Base-by-base conservation (phyloP, 1,284 basidiomycete species). In the Pseudozyma sp. region DNA sequence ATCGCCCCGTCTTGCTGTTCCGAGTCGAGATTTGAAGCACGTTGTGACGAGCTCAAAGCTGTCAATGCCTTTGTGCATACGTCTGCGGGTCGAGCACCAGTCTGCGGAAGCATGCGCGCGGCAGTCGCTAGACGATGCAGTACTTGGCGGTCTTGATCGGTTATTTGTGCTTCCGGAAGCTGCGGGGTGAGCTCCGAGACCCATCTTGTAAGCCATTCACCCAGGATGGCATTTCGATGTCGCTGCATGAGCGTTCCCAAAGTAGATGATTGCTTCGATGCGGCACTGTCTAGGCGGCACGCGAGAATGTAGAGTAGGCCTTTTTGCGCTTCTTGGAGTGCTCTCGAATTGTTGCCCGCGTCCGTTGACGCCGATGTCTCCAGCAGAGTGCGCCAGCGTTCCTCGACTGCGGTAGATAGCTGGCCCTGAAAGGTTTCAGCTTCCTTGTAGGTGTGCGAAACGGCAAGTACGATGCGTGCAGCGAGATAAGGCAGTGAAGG, bases 291-390 rank as follows among this genome's bases (percentile, higher is more conserved):
- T 31, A 70, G 21, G 7, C 68, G 58, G 18, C 40, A 54, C 11
- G 58, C 51, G 9, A 70, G 45, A 7, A 70, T 51, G 42, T 54
- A 70, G n/a, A 70, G 62, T 5, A 70, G 47, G 19, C 43, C 43
- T 16, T 43, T 39, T 44, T 64, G 60, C 2, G 36, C n/a, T 18
- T 36, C 11, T 18, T 47, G 43, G 1, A 18, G 3, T 2, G 40
- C 16, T 1, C 16, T 53, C n/a, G 16, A 9, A 10, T 34, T 2
- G 42, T 14, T 5, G 18, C 3, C 12, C 19, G 5, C 52, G 35
- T 48, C 31, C 14, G 19, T 25, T 8, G 3, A 13, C 21, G 16
- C 21, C 3, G 43, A 21, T 31, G 47, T 8, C 9, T 39, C 36
- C 1, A 36, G 14, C 50, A 65, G 12, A 34, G 53, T n/a, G 5